Conservation (phyloP, 2,329 filamentous ascomycete species). For the Paraphoma chrysanthemicola region DNA sequence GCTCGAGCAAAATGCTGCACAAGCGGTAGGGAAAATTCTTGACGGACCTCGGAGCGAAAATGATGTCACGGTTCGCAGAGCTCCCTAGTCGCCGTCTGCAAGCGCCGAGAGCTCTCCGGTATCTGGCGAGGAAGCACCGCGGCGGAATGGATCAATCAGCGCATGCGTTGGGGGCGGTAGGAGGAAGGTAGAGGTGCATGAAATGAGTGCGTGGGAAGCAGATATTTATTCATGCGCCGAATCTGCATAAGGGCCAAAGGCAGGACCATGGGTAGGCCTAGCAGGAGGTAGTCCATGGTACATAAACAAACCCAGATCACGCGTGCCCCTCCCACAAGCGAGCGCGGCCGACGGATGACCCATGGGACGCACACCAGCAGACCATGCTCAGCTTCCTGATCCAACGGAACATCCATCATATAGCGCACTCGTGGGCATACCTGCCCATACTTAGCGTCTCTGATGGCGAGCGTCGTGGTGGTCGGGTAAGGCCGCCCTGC, state of each 20-base stretch:
- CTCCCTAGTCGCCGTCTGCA: background rate
- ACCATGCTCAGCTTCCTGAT: conserved; percentile 1
- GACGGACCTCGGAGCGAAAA: conserved; percentile 32
- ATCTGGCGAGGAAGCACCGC: conserved; percentile 5
- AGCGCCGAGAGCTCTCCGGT: conserved; percentile 2
- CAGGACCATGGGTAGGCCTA: too few relatives aligned
- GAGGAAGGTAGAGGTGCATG: background rate
- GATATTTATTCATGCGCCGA: too few relatives aligned
- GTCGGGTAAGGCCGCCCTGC: conserved; percentile 51
- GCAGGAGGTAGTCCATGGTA: background rate
- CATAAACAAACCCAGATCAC: background rate
- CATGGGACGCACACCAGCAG: background rate
- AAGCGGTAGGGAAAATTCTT: conserved; percentile 14
- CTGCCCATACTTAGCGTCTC: background rate
- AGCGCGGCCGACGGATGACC: background rate
- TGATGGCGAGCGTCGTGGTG: conserved; percentile 49
- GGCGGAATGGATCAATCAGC: background rate
- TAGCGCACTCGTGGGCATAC: background rate
- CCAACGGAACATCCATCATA: conserved; percentile 8
- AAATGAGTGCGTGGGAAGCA: too few relatives aligned
- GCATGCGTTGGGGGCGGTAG: conserved; percentile 1
- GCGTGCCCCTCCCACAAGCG: background rate
- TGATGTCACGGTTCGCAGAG: conserved; percentile 29
- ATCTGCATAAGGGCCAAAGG: too few relatives aligned
- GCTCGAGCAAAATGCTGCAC: conserved; percentile 2